A percentile compares a stretch with the other conserved stretches of the same genome.
These are phyloP conservation scores for Exophiala sp. DNA, from an alignment of 2,329 filamentous ascomycete genomes.

Conservation along the genomic window DNA sequence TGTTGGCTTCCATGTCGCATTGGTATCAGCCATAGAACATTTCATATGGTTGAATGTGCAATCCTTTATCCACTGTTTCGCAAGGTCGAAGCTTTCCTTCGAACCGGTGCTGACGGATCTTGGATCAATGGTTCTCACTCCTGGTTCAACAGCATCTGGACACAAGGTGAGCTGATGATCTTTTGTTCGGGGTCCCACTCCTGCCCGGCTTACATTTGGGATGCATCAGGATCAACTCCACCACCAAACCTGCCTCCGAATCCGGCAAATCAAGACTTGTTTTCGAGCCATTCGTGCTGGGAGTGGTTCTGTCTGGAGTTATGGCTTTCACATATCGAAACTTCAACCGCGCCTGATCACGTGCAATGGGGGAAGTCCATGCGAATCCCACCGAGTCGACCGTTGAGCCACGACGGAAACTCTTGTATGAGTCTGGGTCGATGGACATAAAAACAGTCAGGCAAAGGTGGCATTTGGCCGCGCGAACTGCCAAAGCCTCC, in stretches of 20 bases:
- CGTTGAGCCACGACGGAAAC: conserved; percentile 16
- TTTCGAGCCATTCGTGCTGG: conserved; percentile 13
- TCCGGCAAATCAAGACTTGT: conserved; percentile 13
- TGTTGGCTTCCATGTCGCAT: conserved; percentile 26
- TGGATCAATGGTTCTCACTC: conserved; percentile 25
- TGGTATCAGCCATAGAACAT: conserved; percentile 24
- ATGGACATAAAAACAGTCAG: conserved; percentile 28
- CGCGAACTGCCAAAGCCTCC: conserved; percentile 24
- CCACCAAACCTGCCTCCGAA: conserved; percentile 11
- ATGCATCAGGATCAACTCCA: conserved; percentile 29
- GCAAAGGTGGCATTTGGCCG: conserved; percentile 28
- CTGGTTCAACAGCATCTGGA: conserved; percentile 27
- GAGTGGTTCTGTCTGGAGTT: conserved; percentile 9
- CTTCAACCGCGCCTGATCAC: conserved; percentile 27
- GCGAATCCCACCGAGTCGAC: conserved; percentile 19
- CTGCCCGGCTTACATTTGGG: conserved; percentile 23
- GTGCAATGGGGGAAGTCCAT: conserved; percentile 26
- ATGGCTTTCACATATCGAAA: conserved; percentile 25
- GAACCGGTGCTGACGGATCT: conserved; percentile 24
- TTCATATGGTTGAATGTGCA: conserved; percentile 30
- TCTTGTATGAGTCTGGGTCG: conserved; percentile 26
- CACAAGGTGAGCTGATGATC: neutral
- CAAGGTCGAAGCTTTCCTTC: conserved; percentile 26
- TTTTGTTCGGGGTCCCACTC: neutral
- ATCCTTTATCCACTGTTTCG: conserved; percentile 28